Conservation (phyloP, 768 basidiomycete genomes). For the Crepidotus variabilis region DNA sequence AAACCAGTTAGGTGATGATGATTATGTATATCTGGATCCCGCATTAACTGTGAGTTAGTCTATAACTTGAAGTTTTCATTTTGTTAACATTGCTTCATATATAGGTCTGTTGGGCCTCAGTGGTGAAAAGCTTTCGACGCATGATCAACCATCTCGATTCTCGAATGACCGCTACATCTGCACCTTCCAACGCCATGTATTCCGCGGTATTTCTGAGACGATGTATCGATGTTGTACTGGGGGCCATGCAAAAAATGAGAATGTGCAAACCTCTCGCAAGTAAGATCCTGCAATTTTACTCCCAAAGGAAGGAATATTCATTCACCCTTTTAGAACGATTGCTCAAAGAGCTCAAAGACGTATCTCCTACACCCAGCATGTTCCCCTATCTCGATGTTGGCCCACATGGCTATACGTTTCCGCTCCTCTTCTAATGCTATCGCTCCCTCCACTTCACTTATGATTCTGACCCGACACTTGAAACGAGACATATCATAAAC, state of each 20-base stretch:
- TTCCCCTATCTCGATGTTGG: too few species aligned
- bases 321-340: too few species aligned
- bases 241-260: slow-evolving; percentile 15
- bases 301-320: too few species aligned
- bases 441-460: too few species aligned
- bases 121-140: slow-evolving; percentile 16
- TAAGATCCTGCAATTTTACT: not conserved
- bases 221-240: slow-evolving; percentile 14
- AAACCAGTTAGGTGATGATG: slow-evolving; percentile 41
- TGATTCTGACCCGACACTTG: too few species aligned
- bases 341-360: too few species aligned
- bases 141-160: slow-evolving; percentile 16
- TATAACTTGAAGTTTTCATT: not conserved
- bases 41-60: slow-evolving; percentile 43
- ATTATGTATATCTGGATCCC: slow-evolving; percentile 53
- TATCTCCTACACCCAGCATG: too few species aligned
- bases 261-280: slow-evolving; percentile 16
- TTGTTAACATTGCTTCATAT: not conserved
- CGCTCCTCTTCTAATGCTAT: too few species aligned
- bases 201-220: slow-evolving; percentile 17
- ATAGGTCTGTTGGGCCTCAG: slow-evolving; percentile 25
- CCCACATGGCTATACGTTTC: too few species aligned
- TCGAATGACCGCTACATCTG: slow-evolving; percentile 6
- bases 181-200: slow-evolving; percentile 11
- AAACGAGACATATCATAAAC: too few species aligned